phyloP scores from a whole-genome alignment of 2,329 filamentous ascomycete species.

The Cladophialophora bantiana region DNA sequence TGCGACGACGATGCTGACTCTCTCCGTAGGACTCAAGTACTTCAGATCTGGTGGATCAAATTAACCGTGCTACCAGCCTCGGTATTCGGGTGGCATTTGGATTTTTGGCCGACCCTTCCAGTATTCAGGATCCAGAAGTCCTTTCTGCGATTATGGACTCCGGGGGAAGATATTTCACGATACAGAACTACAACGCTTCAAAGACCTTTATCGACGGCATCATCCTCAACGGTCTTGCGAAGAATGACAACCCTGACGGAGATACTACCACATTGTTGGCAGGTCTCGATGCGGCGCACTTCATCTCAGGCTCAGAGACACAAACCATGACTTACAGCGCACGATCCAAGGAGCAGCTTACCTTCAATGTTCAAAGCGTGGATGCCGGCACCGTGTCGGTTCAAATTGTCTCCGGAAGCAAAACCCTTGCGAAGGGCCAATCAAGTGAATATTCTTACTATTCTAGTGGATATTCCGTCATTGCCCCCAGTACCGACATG shows the following conservation, averaged over 20 bases:
- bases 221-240: conserved; percentile 1
- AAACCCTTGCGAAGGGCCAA: background rate
- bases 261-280: background rate
- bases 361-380: conserved; percentile 3
- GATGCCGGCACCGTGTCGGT: background rate
- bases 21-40: background rate
- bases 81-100: conserved; percentile 3
- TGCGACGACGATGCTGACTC: background rate
- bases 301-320: conserved; percentile 1
- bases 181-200: conserved; percentile 5
- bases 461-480: background rate
- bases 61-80: conserved; percentile 1
- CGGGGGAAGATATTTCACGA: background rate
- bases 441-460: background rate
- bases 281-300: conserved; percentile 1
- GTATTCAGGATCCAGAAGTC: background rate
- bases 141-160: conserved; percentile 1
- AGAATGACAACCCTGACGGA: background rate
- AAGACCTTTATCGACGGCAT: background rate
- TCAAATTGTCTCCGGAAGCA: background rate
- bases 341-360: background rate
- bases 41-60: background rate
- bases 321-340: conserved; percentile 1
- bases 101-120: background rate
- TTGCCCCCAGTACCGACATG: conserved; percentile 2